These are phyloP conservation scores for Ascochyta rabiei DNA, from an alignment of 2,329 filamentous ascomycete species.

Conservation along the genomic window DNA sequence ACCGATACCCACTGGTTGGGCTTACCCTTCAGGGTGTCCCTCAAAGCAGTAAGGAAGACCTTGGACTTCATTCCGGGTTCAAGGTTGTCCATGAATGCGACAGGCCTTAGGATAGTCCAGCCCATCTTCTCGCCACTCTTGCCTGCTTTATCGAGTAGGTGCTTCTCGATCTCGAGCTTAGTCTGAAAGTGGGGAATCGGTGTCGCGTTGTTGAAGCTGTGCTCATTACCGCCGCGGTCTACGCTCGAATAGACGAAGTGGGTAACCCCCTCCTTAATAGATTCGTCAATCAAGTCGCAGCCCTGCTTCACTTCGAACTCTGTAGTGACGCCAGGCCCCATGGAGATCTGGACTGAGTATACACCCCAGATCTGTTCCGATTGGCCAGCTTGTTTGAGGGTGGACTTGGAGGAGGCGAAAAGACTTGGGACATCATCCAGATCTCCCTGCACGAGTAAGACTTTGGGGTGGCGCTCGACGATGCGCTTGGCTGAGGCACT, in stretches of 20 bases:
- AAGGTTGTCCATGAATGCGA: slow-evolving; percentile 68
- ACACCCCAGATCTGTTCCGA: slow-evolving; percentile 61
- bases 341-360: slow-evolving; percentile 64
- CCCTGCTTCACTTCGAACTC: slow-evolving; percentile 62
- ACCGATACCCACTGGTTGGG: slow-evolving; percentile 49
- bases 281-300: slow-evolving; percentile 63
- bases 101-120: slow-evolving; percentile 68
- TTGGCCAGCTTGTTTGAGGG: slow-evolving; percentile 41
- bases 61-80: slow-evolving; percentile 55
- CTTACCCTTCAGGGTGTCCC: slow-evolving; percentile 51
- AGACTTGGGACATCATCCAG: slow-evolving; percentile 58
- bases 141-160: slow-evolving; percentile 59
- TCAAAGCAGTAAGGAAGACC: slow-evolving; percentile 55
- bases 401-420: slow-evolving; percentile 54
- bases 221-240: slow-evolving; percentile 65
- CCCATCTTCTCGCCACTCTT: slow-evolving; percentile 55
- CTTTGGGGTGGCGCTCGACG: slow-evolving; percentile 51
- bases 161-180: slow-evolving; percentile 67
- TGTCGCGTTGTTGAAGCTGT: slow-evolving; percentile 55
- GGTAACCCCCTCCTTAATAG: slow-evolving; percentile 60
- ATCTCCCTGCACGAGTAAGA: slow-evolving; percentile 64
- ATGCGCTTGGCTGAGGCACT: slow-evolving; percentile 60
- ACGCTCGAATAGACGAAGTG: slow-evolving; percentile 70
- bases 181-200: slow-evolving; percentile 65
- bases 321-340: slow-evolving; percentile 51